Evolutionary conservation across 2,329 filamentous ascomycete genomes (phyloP), one percentile per base, ranked within the genome.

Genomic region (Xylaria sp.): DNA sequence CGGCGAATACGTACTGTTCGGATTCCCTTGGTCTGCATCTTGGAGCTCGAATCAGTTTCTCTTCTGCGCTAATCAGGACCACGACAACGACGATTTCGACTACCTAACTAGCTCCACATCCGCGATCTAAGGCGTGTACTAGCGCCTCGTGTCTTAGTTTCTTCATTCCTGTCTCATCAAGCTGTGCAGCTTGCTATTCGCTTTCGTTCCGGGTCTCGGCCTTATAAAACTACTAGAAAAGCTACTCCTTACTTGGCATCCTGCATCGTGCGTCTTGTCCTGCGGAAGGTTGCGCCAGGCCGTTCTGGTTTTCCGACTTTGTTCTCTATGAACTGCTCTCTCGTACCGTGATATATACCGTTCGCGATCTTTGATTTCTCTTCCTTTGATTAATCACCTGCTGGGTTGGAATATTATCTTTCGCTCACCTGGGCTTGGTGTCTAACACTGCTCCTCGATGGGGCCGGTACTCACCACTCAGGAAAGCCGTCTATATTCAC

Each of bases 91-190:
- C 37, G 27, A 60, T 29, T 23, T 42, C 29, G 23, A 54, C 13
- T 5, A 44, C n/a, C n/a, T n/a, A n/a, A n/a, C 54, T 66, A 54
- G 69, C 60, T 63, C 35, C 29, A 18, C 29, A 35, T 48, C 32
- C 48, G 48, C 63, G 50, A 60, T 69, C 27, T 57, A 9, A 51
- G 29, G 42, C 51, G 44, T 50, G 54, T 62, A 57, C 61, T 67
- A 71, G 67, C 51, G 58, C 48, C 55, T 64, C 57, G 54, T 60
- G 65, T 65, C 58, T 57, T 51, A 53, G 54, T 42, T 50, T 68
- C 25, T 48, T 63, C 57, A 44, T 55, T 65, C 51, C 35, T 68
- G 50, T 29, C 13, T 25, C 35, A 13, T 23, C 23, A 23, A 48
- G 37, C 37, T 51, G 48, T 47, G 55, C 67, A 32, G 37, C 55